Evolutionary conservation across 2,329 filamentous ascomycete genomes (phyloP), one percentile per base, ranked within the genome.

Genomic region (Clonostachys byssicola): DNA sequence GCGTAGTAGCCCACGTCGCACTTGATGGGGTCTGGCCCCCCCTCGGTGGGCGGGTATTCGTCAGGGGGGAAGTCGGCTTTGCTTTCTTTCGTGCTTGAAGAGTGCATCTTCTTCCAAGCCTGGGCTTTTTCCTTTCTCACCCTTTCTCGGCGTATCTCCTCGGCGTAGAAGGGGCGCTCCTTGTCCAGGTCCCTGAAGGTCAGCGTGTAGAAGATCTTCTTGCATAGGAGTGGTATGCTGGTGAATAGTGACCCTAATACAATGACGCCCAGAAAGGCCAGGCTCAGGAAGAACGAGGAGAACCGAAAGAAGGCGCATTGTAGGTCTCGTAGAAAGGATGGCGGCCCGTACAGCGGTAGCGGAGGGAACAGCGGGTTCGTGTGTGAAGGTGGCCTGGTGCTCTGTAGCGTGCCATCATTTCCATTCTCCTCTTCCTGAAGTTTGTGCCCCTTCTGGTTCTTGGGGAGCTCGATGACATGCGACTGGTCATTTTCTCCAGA

Each of bases 1-100:
- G 92, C 92, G 61, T 97, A 96, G 61, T 96, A 94, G 4, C 78
- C 78, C 17, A 92, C 81, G 56, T 96, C 88, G 58, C 88, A 89
- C 8, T 88, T 67, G 8, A 96, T 70, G 4, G 81, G 85, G 63
- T 96, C 92, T 7, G 78, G 80, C 0, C 91, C 91, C 14, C 90
- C 90, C 66, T 94, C 90, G 3, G 86, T 82, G 0, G 89, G 88
- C 2, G 81, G 66, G 54, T 81, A 95, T n/a, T 81, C 78, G 9
- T 80, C 74, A 12, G 67, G 63, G 9, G 45, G 69, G 60, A 52
- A 72, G 59, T 63, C 72, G 54, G 60, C 67, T 34, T 76, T 74
- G 5, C 73, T 64, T 5, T 65, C 61, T 8, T 63, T 53, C 14
- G 56, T 56, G 18, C 71, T 68, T 14, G 57, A 55, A 1, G 66